Evolutionary conservation across 352 stramenopile species (phyloP), one percentile per base, ranked within the genome.

Genomic region (Globisporangium nunn): DNA sequence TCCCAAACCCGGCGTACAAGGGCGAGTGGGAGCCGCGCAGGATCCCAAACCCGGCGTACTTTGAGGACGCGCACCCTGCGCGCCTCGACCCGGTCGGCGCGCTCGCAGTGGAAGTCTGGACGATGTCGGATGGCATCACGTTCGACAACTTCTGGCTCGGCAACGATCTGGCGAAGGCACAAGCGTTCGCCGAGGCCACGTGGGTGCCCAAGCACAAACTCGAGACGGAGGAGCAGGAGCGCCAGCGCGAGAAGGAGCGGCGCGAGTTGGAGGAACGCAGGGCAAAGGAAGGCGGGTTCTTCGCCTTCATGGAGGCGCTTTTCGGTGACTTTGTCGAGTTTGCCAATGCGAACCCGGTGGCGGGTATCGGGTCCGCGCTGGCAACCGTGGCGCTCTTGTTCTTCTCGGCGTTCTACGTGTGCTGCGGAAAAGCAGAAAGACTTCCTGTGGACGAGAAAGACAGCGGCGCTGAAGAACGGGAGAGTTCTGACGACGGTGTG

Each of bases 101-200:
- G 0, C 70, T 97, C 14, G 88, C 86, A 4, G 74, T 98, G 14
- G 94, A 98, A 62, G 88, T 98, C 4, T 93, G 85, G 83, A 93
- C 82, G 6, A 95, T 95, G 85, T 85, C 88, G 40, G 74, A 87
- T 18, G 86, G 78, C 46, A 95, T 98, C 56, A 76, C 73, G 37
- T 97, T 98, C 59, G 90, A 98, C 63, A 97, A 98, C 69, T 92
- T 98, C 54, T 90, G 90, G 74, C 70, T 98, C 23, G 87, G 79
- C 12, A 81, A 97, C 61, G 84, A 96, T 49, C 52, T 83, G 35
- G 71, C 72, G 46, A 87, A 92, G 63, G 86, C 86, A 0, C 72
- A 87, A 56, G 72, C 78, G 55, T 95, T 96, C 64, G 85, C 82
- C 1, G 70, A 87, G 17, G 58, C 78, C 4, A 94, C 82, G 52